These are phyloP conservation scores for Beauveria asiatica DNA, from an alignment of 2,329 filamentous ascomycete genomes.

Conservation along the genomic window DNA sequence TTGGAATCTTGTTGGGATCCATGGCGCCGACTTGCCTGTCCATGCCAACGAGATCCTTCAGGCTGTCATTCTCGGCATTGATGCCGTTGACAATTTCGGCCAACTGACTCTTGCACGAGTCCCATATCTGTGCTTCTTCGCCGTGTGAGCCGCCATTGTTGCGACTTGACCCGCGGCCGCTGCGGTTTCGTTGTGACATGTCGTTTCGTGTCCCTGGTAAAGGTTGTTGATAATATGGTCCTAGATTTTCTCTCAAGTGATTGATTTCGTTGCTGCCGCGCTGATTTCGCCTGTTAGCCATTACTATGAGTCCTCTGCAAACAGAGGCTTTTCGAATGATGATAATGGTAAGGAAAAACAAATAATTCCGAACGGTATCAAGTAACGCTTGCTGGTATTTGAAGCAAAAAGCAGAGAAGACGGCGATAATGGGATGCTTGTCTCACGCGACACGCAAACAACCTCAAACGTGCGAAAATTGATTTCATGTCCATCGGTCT, in stretches of 20 bases:
- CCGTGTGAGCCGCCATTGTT: constrained; percentile 35
- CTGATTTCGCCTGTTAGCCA: constrained; percentile 12
- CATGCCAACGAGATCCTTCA: constrained; percentile 29
- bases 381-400: neutral
- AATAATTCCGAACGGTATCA: neutral
- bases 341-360: neutral
- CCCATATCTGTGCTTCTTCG: constrained; percentile 37
- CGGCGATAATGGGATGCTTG: neutral
- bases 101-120: constrained; percentile 30
- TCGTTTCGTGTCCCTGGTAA: constrained; percentile 11
- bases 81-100: constrained; percentile 31
- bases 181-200: constrained; percentile 38
- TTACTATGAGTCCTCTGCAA: constrained; percentile 9
- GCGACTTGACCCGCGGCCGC: constrained; percentile 35
- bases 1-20: constrained; percentile 29
- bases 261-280: constrained; percentile 9
- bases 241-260: constrained; percentile 10
- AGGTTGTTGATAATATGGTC: constrained; percentile 9
- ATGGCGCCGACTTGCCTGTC: constrained; percentile 33
- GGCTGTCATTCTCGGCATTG: constrained; percentile 34
- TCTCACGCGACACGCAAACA: constrained; percentile 1
- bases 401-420: neutral
- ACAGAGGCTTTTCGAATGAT: neutral
- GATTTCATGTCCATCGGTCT: neutral
- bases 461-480: neutral